Conservation (phyloP, 768 basidiomycete species). For the Phlebiopsis gigantea region DNA sequence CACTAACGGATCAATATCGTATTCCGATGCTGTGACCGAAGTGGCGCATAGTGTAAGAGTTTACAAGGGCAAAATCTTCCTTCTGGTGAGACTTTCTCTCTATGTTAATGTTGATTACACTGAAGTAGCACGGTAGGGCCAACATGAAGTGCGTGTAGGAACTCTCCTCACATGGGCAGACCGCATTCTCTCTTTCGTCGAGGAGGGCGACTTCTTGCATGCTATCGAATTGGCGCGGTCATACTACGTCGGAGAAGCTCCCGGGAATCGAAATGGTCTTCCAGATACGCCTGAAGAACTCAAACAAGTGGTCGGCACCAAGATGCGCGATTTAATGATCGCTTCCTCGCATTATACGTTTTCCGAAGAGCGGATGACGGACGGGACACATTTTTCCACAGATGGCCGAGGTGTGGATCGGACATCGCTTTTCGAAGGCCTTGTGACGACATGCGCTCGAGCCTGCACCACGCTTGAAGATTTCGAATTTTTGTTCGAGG, state of each 20-base stretch:
- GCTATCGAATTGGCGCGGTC: constrained; percentile 83
- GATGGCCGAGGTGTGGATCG: constrained; percentile 91
- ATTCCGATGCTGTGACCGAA: constrained; percentile 44
- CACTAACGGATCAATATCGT: constrained; percentile 39
- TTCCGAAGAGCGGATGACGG: constrained; percentile 91
- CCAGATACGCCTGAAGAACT: constrained; percentile 61
- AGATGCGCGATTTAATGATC: constrained; percentile 76
- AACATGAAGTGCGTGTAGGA: constrained; percentile 68
- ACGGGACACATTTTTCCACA: constrained; percentile 74
- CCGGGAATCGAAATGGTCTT: constrained; percentile 84
- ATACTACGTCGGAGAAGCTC: constrained; percentile 75
- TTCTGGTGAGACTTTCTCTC: constrained; percentile 55
- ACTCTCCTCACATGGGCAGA: constrained; percentile 95
- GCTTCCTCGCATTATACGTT: constrained; percentile 90
- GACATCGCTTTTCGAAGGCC: constrained; percentile 82
- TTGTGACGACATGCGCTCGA: constrained; percentile 71
- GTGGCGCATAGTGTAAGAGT: constrained; percentile 67
- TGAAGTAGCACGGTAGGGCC: constrained; percentile 38
- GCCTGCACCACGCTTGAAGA: constrained; percentile 80
- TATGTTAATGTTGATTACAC: not conserved
- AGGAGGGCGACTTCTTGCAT: constrained; percentile 80
- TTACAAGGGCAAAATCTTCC: constrained; percentile 89
- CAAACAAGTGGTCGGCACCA: constrained; percentile 61
- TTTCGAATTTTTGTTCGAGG: constrained; percentile 87
- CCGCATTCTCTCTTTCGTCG: constrained; percentile 75